Evolutionary conservation across 192 early-diverging fungal genomes (phyloP).

Genomic region (Gigaspora rosea): DNA sequence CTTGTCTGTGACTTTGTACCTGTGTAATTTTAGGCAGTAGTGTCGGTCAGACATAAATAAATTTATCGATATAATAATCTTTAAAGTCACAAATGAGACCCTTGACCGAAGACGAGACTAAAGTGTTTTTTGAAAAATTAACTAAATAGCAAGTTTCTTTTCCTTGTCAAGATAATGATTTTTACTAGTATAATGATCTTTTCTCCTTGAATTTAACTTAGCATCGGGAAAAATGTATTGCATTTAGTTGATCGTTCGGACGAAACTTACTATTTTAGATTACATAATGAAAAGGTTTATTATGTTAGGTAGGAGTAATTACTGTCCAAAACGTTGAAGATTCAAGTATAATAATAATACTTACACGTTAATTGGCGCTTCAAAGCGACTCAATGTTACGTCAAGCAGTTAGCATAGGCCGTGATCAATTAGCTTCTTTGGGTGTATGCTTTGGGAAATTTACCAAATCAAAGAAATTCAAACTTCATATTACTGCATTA

Average conservation of each 20-base stretch:
- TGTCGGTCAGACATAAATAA: background rate
- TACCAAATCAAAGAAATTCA: slow-evolving; percentile 97
- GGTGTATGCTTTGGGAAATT: slow-evolving; percentile 99
- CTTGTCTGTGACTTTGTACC: too few relatives aligned
- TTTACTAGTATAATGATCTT: background rate
- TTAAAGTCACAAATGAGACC: slow-evolving; percentile 76
- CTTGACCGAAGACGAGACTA: slow-evolving; percentile 96
- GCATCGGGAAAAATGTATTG: slow-evolving; percentile 93
- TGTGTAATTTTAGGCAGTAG: background rate
- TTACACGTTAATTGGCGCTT: background rate
- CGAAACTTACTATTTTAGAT: slow-evolving; percentile 95
- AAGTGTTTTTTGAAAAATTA: slow-evolving; percentile 96
- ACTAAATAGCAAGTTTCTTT: slow-evolving; percentile 78
- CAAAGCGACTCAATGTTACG: slow-evolving; percentile 91
- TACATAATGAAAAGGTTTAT: slow-evolving; percentile 94
- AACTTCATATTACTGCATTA: slow-evolving; percentile 90
- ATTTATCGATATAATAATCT: background rate
- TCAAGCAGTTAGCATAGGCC: slow-evolving; percentile 76
- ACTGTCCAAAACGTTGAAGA: background rate
- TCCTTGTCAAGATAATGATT: background rate
- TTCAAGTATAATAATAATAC: background rate
- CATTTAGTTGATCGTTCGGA: slow-evolving; percentile 94
- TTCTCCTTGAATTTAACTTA: slow-evolving; percentile 34
- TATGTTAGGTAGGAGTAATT: slow-evolving; percentile 75
- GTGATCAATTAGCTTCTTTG: slow-evolving; percentile 85